A percentile compares a stretch with the other conserved stretches of the same genome.
phyloP scores from a whole-genome alignment of 768 basidiomycete genomes.

The Tulasnella sp. region DNA sequence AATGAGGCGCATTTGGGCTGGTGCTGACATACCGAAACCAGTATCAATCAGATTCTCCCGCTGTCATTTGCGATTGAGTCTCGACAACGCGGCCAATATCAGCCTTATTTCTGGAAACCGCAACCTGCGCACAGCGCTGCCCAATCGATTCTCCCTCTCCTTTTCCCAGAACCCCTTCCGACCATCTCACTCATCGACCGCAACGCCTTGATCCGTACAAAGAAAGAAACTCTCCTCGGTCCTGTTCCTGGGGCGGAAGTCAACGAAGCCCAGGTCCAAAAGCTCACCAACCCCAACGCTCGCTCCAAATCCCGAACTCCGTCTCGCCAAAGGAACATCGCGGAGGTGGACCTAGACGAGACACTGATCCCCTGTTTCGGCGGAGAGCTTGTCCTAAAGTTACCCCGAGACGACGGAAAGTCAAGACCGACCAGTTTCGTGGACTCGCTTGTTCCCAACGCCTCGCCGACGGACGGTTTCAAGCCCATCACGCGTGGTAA shows the following conservation, averaged over 20 bases:
- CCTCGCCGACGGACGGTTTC: conserved; percentile 18
- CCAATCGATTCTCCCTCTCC: conserved; percentile 47
- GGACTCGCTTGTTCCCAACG: conserved; percentile 16
- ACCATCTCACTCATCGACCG: conserved; percentile 58
- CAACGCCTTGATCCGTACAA: conserved; percentile 47
- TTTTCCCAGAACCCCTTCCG: conserved; percentile 68
- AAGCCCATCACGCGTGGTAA: conserved; percentile 47
- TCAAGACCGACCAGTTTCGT: conserved; percentile 64
- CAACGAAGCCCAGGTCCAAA: conserved; percentile 4
- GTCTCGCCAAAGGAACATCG: conserved; percentile 32
- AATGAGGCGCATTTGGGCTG: neutral
- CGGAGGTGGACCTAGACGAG: conserved; percentile 14
- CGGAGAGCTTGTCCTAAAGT: conserved; percentile 61
- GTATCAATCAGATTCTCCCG: conserved; percentile 49
- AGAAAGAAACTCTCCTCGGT: conserved; percentile 46
- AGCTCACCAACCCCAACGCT: neutral
- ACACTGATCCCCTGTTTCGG: conserved; percentile 63
- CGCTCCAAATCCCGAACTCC: neutral
- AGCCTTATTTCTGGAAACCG: conserved; percentile 60
- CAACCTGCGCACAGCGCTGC: conserved; percentile 27
- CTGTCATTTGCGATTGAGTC: conserved; percentile 67
- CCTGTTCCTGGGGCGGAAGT: conserved; percentile 5
- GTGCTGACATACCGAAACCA: neutral
- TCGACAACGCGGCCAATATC: conserved; percentile 59
- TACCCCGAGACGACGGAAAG: conserved; percentile 44